Evolutionary conservation across 1,284 basidiomycete genomes (phyloP).

Genomic region (Chalciporus sp.): DNA sequence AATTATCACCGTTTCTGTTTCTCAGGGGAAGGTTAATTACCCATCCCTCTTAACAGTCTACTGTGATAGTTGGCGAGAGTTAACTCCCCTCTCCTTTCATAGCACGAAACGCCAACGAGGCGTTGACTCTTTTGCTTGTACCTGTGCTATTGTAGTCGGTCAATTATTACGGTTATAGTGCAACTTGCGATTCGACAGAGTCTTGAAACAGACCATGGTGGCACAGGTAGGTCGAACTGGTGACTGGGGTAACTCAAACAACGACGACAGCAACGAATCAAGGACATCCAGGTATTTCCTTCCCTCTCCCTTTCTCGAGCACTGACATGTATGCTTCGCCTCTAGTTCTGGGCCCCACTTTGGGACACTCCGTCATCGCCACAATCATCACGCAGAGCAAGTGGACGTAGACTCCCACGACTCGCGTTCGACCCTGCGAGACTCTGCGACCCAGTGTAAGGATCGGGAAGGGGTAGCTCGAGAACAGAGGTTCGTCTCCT

Average conservation of each 20-base stretch:
- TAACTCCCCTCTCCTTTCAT: too few species aligned
- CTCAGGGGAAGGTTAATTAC: too few species aligned
- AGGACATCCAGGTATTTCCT: conserved; percentile 12
- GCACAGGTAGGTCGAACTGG: conserved; percentile 42
- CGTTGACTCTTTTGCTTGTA: too few species aligned
- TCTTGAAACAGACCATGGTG: conserved; percentile 34
- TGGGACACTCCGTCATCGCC: conserved; percentile 25
- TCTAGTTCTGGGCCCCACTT: conserved; percentile 18
- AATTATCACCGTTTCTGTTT: too few species aligned
- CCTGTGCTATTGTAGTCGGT: too few species aligned
- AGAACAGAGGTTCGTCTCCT: conserved; percentile 68
- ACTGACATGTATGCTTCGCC: background rate
- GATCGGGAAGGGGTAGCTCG: background rate
- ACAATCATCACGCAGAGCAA: conserved; percentile 6
- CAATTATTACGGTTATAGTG: too few species aligned
- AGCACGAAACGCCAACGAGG: too few species aligned
- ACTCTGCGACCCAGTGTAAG: too few species aligned
- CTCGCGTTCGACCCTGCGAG: conserved; percentile 32
- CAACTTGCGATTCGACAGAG: conserved; percentile 44
- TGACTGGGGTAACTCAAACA: conserved; percentile 24
- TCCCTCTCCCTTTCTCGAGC: background rate
- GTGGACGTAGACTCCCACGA: conserved; percentile 5
- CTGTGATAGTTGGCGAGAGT: too few species aligned
- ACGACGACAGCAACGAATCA: background rate
- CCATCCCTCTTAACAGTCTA: too few species aligned